Percentiles rank a stretch among this genome's conserved stretches.
Conservation (phyloP, 345 rosid species). For the Citrus trifoliata region DNA sequence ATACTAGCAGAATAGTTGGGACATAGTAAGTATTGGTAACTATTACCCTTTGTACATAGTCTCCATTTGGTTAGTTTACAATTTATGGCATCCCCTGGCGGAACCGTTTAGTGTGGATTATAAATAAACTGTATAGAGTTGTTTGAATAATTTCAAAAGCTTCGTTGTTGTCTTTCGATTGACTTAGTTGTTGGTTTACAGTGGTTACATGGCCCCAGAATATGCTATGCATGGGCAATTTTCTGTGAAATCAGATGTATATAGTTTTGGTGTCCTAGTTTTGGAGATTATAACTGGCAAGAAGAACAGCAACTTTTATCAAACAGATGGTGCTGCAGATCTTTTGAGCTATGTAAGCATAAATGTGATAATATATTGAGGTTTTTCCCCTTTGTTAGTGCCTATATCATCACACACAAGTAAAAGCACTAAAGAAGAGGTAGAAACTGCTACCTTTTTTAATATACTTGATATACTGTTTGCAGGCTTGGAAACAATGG, state of each 20-base stretch:
- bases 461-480: not conserved
- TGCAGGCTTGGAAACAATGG: slow-evolving; percentile 35
- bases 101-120: not conserved
- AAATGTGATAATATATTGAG: not conserved
- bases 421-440: no score
- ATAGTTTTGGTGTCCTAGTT: slow-evolving; percentile 35
- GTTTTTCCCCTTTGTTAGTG: not conserved
- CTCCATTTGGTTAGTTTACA: not conserved
- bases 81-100: not conserved
- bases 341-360: slow-evolving; percentile 22
- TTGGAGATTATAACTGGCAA: slow-evolving; percentile 36
- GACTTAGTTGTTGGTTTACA: not conserved
- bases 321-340: not conserved
- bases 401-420: not conserved
- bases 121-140: not conserved
- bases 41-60: not conserved
- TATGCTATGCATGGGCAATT: slow-evolving; percentile 32
- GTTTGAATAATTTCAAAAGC: not conserved
- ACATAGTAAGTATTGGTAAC: slow-evolving; percentile 27
- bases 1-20: slow-evolving; percentile 33
- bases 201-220: slow-evolving; percentile 37
- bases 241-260: slow-evolving; percentile 36
- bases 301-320: slow-evolving; percentile 15
- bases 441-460: not conserved
- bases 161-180: not conserved